A percentile compares a stretch with the other conserved stretches of the same genome.
These are phyloP conservation scores for Leccinum variicolor DNA, from an alignment of 768 basidiomycete species.

Conservation along the genomic window DNA sequence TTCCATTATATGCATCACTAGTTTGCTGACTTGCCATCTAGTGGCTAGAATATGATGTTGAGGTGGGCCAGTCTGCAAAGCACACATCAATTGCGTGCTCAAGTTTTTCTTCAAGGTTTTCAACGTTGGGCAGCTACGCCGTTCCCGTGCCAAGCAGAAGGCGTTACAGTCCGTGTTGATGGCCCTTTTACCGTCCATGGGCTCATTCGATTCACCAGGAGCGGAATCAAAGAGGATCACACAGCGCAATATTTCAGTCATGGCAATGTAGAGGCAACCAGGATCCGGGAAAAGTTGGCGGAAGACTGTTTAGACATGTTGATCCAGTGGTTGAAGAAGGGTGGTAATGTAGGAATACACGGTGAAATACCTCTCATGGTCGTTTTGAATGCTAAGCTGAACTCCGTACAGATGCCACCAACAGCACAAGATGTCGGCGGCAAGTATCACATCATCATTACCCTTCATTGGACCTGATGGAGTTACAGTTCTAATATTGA, in stretches of 20 bases:
- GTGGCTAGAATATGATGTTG: constrained; percentile 99
- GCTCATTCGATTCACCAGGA: constrained; percentile 38
- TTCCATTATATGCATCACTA: background rate
- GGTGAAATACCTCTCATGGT: constrained; percentile 45
- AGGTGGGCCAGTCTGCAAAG: constrained; percentile 42
- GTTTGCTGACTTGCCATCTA: constrained; percentile 31
- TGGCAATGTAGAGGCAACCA: constrained; percentile 73
- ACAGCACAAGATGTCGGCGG: constrained; percentile 80
- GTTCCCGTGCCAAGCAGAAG: constrained; percentile 78
- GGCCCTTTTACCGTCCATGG: background rate
- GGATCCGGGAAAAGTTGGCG: constrained; percentile 76
- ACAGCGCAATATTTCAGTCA: constrained; percentile 89
- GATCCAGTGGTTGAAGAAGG: constrained; percentile 91
- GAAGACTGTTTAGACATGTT: constrained; percentile 92
- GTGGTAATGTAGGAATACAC: constrained; percentile 97
- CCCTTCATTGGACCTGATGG: constrained; percentile 1
- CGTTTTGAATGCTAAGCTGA: background rate
- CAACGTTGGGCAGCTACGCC: constrained; percentile 93
- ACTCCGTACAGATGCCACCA: constrained; percentile 81
- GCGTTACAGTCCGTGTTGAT: constrained; percentile 57
- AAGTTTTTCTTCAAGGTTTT: constrained; percentile 62
- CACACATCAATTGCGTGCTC: background rate
- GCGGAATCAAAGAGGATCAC: constrained; percentile 88
- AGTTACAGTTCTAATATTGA: constrained; percentile 72
- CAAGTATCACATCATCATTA: constrained; percentile 26